Evolutionary conservation across 306 rosid genomes (phyloP), one percentile per base, ranked within the genome.

Genomic region (Gynostemma pentaphyllum): DNA sequence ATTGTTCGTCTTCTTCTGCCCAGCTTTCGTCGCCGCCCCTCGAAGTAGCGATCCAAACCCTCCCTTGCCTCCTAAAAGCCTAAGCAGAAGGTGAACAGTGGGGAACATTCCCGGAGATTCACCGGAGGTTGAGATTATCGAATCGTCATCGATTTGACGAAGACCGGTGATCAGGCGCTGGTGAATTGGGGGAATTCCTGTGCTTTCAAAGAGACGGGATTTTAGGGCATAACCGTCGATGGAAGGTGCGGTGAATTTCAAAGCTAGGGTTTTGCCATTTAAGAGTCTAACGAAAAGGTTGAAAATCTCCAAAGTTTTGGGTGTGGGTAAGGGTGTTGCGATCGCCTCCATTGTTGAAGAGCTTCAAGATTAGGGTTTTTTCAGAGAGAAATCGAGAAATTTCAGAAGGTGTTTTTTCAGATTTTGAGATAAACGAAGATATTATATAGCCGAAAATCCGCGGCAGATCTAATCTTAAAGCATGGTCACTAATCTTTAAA

Each of bases 1-100:
- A 65, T 94, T 89, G 75, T 82, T 89, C 60, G 99, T 94, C 76
- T 94, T 94, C 82, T 89, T 94, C 87, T 88, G 96, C 55, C 97
- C 96, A 0, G 94, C 97, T 72, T 89, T 89, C 9, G 97, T 82
- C 40, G 90, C 99, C 44, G 99, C 97, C 4, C 99, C 97, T 0
- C 99, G 87, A 8, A 94, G 74, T 36, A 94, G 76, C 27, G 97
- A 94, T 5, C 99, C 99, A 49, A 94, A 94, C 45, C 99, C 99
- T 27, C 99, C 99, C 72, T 94, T 94, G 4, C 99, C 99, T 0
- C 99, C 99, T 14, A 76, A 74, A 3, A 94, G 85, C 14, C 94
- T 76, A 5, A 81, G 81, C 34, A 81, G 74, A 14, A 94, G 77
- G 18, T 75, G 83, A 4, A 94, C 94, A 14, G 89, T 75, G 4